Conservation (phyloP, 1,139 yeast genomes). For the Hansenula sp. region DNA sequence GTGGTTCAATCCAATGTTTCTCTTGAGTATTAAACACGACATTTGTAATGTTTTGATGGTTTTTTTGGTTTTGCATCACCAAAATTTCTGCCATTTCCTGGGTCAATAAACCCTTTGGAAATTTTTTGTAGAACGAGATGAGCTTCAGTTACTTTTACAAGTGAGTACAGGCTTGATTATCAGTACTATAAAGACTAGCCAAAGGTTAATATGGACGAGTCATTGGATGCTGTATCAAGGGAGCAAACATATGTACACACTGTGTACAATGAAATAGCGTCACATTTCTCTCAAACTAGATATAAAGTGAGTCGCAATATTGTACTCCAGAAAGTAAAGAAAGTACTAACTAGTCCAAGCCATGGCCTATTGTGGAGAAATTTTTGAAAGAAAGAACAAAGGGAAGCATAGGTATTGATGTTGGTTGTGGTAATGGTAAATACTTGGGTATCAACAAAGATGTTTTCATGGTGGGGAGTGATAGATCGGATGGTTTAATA, state of each 20-base stretch:
- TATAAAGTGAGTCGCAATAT: conserved; percentile 44
- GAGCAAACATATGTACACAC: conserved; percentile 82
- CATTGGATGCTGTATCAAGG: conserved; percentile 45
- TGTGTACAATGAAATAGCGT: conserved; percentile 88
- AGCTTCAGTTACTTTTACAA: no score
- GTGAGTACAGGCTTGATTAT: neutral
- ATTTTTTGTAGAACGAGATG: no score
- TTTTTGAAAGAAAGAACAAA: conserved; percentile 43
- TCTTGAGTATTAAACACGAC: no score
- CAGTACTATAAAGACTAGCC: neutral
- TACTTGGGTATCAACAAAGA: conserved; percentile 70
- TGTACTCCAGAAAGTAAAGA: neutral
- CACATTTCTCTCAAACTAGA: conserved; percentile 88
- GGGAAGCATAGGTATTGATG: conserved; percentile 60
- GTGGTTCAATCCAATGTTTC: no score
- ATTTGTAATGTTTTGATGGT: neutral
- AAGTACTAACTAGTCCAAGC: conserved; percentile 29
- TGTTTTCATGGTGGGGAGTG: conserved; percentile 75
- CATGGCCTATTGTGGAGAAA: conserved; percentile 92
- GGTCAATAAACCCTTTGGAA: neutral
- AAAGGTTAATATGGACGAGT: conserved; percentile 16
- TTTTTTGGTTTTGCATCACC: neutral
- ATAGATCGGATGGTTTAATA: conserved; percentile 73
- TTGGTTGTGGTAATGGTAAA: conserved; percentile 97
- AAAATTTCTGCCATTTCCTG: neutral